Base-by-base conservation (phyloP, 768 basidiomycete genomes). In the Psilocybe cubensis region DNA sequence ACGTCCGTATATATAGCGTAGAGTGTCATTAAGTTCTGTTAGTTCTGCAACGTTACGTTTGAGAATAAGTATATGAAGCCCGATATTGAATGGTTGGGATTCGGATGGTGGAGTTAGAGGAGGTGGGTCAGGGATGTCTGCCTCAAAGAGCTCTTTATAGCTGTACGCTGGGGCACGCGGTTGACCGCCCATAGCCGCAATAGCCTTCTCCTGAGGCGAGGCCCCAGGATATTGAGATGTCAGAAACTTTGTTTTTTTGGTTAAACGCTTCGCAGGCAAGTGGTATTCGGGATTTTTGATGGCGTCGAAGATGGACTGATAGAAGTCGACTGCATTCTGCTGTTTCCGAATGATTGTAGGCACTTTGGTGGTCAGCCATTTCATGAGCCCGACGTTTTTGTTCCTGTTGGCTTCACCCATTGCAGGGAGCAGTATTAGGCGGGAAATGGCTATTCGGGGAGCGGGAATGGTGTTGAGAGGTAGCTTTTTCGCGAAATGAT, bases 361-460 rank as follows among this genome's bases (percentile, higher is more conserved):
- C 11, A 83, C 62, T 66, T 82, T 84, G 21, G 71, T 70, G 17
- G 71, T 67, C 29, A 89, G 69, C 82, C 88, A 92, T 25, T 80
- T 75, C 75, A 90, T 77, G 51, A 91, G 67, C 33, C 75, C 74
- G n/a, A 83, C 57, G 41, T 86, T 77, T 68, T 85, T 88, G 58
- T 80, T 70, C 42, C 82, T 77, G 61, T 88, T 89, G 29, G 82
- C 80, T 35, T 80, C 67, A 4, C 85, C 85, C 40, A 85, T 76
- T 3, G 85, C 80, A 3, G 89, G 74, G 6, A 88, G 66, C 12
- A 92, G 68, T 59, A 83, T 83, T 21, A 67, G 74, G 21, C 82
- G 77, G 58, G 83, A 88, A 40, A 90, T 69, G 2, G 81, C 66
- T 27, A 91, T 74, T 48, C 69, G 78, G 4, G 86, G 88, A 1